phyloP scores from a whole-genome alignment of 371 early-diverging fungal species.

The Apophysomyces ossiformis region DNA sequence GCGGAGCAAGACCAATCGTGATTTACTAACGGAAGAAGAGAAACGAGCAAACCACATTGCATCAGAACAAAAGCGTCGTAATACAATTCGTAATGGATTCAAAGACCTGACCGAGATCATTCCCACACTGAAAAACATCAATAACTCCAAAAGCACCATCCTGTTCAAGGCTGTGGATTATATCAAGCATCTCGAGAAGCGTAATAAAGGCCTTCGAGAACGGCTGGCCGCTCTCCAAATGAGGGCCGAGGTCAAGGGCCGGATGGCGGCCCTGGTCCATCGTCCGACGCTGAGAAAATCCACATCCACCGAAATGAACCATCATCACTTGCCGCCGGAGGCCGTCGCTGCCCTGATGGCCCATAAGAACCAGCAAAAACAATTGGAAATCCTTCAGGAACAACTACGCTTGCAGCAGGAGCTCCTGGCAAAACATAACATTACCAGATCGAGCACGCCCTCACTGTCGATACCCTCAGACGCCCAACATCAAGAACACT shows the following conservation, averaged over 20 bases:
- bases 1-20: slow-evolving; percentile 11
- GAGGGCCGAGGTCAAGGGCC: slow-evolving; percentile 45
- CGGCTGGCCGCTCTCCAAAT: slow-evolving; percentile 57
- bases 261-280: slow-evolving; percentile 24
- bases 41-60: slow-evolving; percentile 88
- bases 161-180: slow-evolving; percentile 57
- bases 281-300: not conserved
- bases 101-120: slow-evolving; percentile 80
- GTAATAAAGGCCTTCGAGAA: slow-evolving; percentile 58
- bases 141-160: slow-evolving; percentile 56
- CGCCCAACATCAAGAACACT: not conserved
- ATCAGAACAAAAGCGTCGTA: slow-evolving; percentile 87
- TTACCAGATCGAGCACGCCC: slow-evolving; percentile 14
- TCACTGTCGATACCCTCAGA: slow-evolving; percentile 18
- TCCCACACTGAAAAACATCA: slow-evolving; percentile 68
- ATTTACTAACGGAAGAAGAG: slow-evolving; percentile 47
- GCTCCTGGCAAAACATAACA: slow-evolving; percentile 31
- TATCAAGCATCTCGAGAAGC: slow-evolving; percentile 48
- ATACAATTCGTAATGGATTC: slow-evolving; percentile 82
- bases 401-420: slow-evolving; percentile 44
- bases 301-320: slow-evolving; percentile 6
- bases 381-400: slow-evolving; percentile 42
- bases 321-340: slow-evolving; percentile 20
- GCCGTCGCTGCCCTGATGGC: slow-evolving; percentile 45
- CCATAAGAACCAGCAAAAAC: slow-evolving; percentile 51